A percentile compares a stretch with the other conserved stretches of the same genome.
Conservation (phyloP, 345 rosid genomes). For the Eucalyptus urophylla region DNA sequence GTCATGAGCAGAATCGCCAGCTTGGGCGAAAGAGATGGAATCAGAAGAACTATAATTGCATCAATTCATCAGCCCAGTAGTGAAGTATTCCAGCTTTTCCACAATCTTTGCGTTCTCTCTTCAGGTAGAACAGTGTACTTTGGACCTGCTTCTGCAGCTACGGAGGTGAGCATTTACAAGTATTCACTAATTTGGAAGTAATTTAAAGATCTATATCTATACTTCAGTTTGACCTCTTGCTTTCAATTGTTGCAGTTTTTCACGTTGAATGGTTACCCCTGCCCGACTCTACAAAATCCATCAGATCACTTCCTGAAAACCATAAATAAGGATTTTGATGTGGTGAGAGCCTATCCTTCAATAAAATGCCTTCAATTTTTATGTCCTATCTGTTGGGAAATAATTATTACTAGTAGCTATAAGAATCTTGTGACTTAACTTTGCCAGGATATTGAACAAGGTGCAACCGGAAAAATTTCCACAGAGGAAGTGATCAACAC, state of each 20-base stretch:
- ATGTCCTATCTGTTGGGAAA: background rate
- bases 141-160: constrained; percentile 18
- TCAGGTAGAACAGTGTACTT: constrained; percentile 31
- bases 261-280: constrained; percentile 17
- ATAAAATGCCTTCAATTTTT: too few species aligned
- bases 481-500: constrained; percentile 25
- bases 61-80: constrained; percentile 47
- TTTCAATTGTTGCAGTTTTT: constrained; percentile 19
- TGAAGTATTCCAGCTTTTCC: constrained; percentile 25
- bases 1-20: constrained; percentile 30
- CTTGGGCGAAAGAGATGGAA: constrained; percentile 1
- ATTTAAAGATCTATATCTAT: background rate
- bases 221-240: background rate
- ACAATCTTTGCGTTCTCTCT: constrained; percentile 32
- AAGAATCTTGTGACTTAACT: background rate
- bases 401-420: background rate
- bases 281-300: background rate
- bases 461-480: background rate
- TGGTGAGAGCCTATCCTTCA: background rate
- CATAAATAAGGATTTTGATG: constrained; percentile 36
- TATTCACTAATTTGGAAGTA: background rate
- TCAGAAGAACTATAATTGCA: constrained; percentile 19
- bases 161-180: background rate
- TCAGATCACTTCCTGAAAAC: constrained; percentile 10
- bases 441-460: constrained; percentile 35